Percentiles rank a stretch among this genome's conserved stretches.
Evolutionary conservation across 108 stramenopile genomes (phyloP).

Genomic region (Cylindrotheca fusiformis): DNA sequence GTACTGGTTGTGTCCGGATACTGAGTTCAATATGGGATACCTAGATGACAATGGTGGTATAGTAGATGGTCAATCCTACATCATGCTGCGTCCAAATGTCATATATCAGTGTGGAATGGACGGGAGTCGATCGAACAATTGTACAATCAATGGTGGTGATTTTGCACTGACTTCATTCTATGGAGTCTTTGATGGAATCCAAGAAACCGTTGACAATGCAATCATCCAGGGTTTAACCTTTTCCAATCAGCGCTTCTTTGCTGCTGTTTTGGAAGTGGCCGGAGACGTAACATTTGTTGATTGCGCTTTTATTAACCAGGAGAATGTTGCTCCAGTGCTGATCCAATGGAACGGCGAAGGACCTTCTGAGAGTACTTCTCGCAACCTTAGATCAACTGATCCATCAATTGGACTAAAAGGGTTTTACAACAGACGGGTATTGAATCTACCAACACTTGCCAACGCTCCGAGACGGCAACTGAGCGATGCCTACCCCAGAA

Average conservation of each 20-base stretch:
- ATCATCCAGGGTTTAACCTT: conserved; percentile 35
- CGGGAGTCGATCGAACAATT: conserved; percentile 32
- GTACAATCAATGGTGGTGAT: conserved; percentile 33
- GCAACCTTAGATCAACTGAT: background rate
- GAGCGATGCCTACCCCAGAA: conserved; percentile 4
- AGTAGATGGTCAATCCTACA: conserved; percentile 27
- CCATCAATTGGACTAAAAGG: background rate
- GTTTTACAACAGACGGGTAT: background rate
- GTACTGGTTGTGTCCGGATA: conserved; percentile 28
- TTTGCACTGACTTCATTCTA: conserved; percentile 27
- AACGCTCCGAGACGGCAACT: no score
- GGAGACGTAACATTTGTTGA: conserved; percentile 33
- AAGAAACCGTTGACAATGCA: conserved; percentile 27
- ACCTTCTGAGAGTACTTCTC: background rate
- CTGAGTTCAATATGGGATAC: conserved; percentile 22
- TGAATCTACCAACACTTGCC: background rate
- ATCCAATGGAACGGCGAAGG: conserved; percentile 24
- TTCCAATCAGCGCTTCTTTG: conserved; percentile 9
- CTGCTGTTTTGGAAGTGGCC: conserved; percentile 20
- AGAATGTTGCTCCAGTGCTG: conserved; percentile 23
- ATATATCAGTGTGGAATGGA: conserved; percentile 39
- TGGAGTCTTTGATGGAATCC: conserved; percentile 17
- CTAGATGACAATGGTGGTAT: conserved; percentile 10
- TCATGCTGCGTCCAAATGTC: conserved; percentile 32
- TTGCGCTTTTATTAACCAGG: conserved; percentile 30